Evolutionary conservation across 2,329 filamentous ascomycete genomes (phyloP).

Genomic region (Emmonsiellopsis sp.): DNA sequence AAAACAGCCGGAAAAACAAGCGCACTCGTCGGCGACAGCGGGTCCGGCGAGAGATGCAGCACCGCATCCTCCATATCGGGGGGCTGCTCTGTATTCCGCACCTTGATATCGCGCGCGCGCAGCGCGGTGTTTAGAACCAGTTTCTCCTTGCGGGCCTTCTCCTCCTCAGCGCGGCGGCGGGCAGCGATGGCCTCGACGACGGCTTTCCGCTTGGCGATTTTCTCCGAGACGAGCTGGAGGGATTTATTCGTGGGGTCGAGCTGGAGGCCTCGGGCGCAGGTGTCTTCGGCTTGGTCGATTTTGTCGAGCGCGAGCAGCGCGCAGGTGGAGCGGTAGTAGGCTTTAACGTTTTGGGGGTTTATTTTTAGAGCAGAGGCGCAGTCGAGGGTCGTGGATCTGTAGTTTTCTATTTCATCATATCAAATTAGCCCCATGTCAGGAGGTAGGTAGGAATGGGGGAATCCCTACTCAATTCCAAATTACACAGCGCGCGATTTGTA

Average conservation of each 20-base stretch:
- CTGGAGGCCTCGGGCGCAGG: slow-evolving; percentile 61
- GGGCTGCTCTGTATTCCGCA: slow-evolving; percentile 56
- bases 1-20: slow-evolving; percentile 72
- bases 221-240: slow-evolving; percentile 51
- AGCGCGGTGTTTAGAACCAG: slow-evolving; percentile 57
- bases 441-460: background rate
- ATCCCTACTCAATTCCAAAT: slow-evolving; percentile 64
- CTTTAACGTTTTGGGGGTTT: slow-evolving; percentile 76
- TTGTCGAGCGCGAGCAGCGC: slow-evolving; percentile 74
- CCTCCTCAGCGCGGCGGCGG: slow-evolving; percentile 43
- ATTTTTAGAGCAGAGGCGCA: slow-evolving; percentile 69
- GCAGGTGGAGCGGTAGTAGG: slow-evolving; percentile 72
- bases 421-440: slow-evolving; percentile 13
- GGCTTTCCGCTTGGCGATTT: slow-evolving; percentile 53
- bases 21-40: slow-evolving; percentile 60
- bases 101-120: slow-evolving; percentile 58
- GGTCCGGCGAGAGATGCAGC: slow-evolving; percentile 60
- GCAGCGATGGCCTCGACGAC: slow-evolving; percentile 47
- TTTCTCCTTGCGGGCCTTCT: slow-evolving; percentile 43
- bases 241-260: slow-evolving; percentile 63
- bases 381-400: slow-evolving; percentile 75
- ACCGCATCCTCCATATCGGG: slow-evolving; percentile 82
- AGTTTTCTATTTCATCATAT: slow-evolving; percentile 53
- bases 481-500: slow-evolving; percentile 81
- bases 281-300: slow-evolving; percentile 68